Evolutionary conservation across 495 filamentous ascomycete species (phyloP), one percentile per base, ranked within the genome.

Genomic region (Cetradonia linearis): DNA sequence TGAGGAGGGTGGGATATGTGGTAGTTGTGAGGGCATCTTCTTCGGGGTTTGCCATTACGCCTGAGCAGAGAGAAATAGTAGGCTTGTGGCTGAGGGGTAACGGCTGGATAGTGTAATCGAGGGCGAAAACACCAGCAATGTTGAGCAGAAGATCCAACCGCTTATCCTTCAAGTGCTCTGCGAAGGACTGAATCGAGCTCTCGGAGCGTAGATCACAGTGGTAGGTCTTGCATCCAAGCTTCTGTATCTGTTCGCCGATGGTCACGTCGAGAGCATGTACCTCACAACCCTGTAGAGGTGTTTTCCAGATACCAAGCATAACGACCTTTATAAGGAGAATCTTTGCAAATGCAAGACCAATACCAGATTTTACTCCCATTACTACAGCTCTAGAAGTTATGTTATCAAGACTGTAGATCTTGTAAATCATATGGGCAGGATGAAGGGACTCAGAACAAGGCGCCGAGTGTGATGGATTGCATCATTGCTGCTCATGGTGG

Each of bases 301-400:
- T n/a, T 33, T 40, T 25, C 16, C 14, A 9, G 16, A 13, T 13
- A 34, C 27, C 4, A 20, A 1, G 6, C 13, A 18, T 30, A 10
- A 3, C 13, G 7, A 62, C 50, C 49, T 64, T 50, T 62, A 20
- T 33, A n/a, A 70, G 60, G 5, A 72, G 62, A 31, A 71, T 64
- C 23, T 65, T 42, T 3, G 71, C 68, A 48, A 71, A 66, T 34
- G 66, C 66, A 61, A 67, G 57, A 7, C 69, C 69, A 25, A 70
- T 72, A 57, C 71, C 69, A 38, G 62, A 62, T 42, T 72, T 68
- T 6, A 68, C 70, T 20, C 71, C 68, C 38, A 68, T 71, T 13
- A 74, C 66, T n/a, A 74, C 59, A 23, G 71, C 71, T 28, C 64
- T 66, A n/a, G 50, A 25, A 54, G 63, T 67, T 63, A 72, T 72